phyloP scores from a whole-genome alignment of 345 rosid genomes.

The Raphanus raphanistrum region DNA sequence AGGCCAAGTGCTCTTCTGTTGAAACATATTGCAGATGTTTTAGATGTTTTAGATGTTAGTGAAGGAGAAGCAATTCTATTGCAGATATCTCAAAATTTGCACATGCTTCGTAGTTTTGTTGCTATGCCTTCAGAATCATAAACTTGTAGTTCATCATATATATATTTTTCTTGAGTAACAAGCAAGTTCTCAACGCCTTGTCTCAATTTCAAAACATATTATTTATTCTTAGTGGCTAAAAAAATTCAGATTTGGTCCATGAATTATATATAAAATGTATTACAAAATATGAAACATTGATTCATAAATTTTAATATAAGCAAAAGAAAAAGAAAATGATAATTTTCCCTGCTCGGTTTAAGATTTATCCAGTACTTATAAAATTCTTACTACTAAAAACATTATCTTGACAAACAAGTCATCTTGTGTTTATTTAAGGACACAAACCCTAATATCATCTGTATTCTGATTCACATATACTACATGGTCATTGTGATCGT shows the following conservation, averaged over 20 bases:
- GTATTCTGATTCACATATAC: conserved; percentile 4
- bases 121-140: conserved; percentile 37
- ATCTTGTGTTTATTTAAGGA: not conserved
- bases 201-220: conserved; percentile 12
- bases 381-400: not conserved
- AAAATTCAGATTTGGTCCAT: conserved; percentile 1
- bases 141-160: conserved; percentile 13
- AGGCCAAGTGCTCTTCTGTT: conserved; percentile 45
- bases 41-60: conserved; percentile 33
- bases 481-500: not conserved
- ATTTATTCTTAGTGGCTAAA: not conserved
- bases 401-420: not conserved
- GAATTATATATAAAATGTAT: not conserved
- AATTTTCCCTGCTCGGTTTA: conserved; percentile 4
- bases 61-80: conserved; percentile 43
- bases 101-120: conserved; percentile 45
- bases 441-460: not conserved
- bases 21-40: conserved; percentile 31
- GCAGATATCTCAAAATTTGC: conserved; percentile 46
- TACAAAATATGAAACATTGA: not conserved
- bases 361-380: not conserved
- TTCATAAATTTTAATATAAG: not conserved
- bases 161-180: conserved; percentile 12
- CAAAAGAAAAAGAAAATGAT: not conserved
- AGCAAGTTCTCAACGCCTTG: conserved; percentile 10